These are phyloP conservation scores for Rubia balearica DNA, from an alignment of 305 asterid species.

Conservation along the genomic window DNA sequence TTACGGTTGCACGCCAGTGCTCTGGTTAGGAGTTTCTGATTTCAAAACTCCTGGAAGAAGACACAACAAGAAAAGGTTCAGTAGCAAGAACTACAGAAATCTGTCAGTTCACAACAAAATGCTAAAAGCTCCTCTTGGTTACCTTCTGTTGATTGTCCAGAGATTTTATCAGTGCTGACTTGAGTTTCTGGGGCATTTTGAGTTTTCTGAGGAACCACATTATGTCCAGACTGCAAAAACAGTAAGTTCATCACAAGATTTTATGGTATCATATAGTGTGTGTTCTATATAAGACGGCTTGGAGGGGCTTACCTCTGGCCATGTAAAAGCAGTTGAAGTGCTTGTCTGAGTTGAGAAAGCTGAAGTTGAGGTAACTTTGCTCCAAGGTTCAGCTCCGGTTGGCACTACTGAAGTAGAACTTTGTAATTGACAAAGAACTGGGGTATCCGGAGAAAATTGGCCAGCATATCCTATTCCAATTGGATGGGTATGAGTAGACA, in stretches of 20 bases:
- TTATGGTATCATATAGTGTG: neutral
- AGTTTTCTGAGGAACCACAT: conserved; percentile 4
- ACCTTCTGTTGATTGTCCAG: conserved; percentile 10
- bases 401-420: neutral
- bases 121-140: neutral
- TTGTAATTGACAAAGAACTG: conserved; percentile 10
- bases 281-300: neutral
- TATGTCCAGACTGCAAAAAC: conserved; percentile 7
- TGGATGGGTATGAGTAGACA: neutral
- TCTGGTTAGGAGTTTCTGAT: conserved; percentile 6
- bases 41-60: conserved; percentile 1
- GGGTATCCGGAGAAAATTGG: neutral
- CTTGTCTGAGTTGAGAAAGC: neutral
- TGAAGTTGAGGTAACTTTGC: neutral
- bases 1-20: neutral
- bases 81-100: neutral
- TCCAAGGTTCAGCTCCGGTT: conserved; percentile 7
- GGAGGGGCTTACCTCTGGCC: conserved; percentile 3
- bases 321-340: neutral
- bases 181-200: neutral
- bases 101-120: neutral
- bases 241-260: neutral
- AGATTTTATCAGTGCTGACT: neutral
- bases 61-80: neutral
- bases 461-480: conserved; percentile 4